Base-by-base conservation (phyloP, 495 filamentous ascomycete species). In the Aspergillus mulundensis region DNA sequence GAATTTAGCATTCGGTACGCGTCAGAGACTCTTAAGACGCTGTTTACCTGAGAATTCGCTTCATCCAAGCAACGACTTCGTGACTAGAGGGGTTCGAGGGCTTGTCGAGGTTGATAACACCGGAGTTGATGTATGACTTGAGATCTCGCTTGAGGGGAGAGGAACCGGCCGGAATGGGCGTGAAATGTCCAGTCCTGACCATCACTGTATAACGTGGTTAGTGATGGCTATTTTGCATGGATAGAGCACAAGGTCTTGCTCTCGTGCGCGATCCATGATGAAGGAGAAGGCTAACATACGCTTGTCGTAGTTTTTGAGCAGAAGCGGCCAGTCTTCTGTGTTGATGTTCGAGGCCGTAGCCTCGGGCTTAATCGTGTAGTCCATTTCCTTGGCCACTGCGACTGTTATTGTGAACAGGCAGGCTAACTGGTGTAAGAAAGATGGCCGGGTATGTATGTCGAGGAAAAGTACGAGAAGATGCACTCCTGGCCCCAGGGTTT, bases 21-120 rank as follows among this genome's bases (percentile, higher is more conserved):
- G 19, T 24, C 10, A 34, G 11, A 15, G 21, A 25, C 11, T 39
- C 45, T 23, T 18, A 48, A 53, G 5, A 14, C 14, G 32, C 32
- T 11, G 54, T 52, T 69, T 83, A 95, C 90, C 89, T 87, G 43
- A 98, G 78, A 61, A 97, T 96, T 53, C 91, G 84, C 85, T 98
- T 98, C 56, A 97, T 86, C 95, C 94, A 98, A 52, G 94, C 91
- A 63, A 98, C 94, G 40, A 97, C 95, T 73, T 98, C 94, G 78
- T 98, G 94, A 65, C 89, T 94, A 54, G 90, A 96, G 18, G 94
- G 94, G 78, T 98, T 98, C 15, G 91, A 91, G 32, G 94, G 94
- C 73, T 98, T 98, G 81, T 97, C 94, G 50, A 95, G 85, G 74
- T 97, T 97, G 77, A 98, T 97, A 25, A 97, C 94, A 72, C 94